These are phyloP conservation scores for Apostasia ramifera DNA, from an alignment of 106 monocot genomes.

Conservation along the genomic window DNA sequence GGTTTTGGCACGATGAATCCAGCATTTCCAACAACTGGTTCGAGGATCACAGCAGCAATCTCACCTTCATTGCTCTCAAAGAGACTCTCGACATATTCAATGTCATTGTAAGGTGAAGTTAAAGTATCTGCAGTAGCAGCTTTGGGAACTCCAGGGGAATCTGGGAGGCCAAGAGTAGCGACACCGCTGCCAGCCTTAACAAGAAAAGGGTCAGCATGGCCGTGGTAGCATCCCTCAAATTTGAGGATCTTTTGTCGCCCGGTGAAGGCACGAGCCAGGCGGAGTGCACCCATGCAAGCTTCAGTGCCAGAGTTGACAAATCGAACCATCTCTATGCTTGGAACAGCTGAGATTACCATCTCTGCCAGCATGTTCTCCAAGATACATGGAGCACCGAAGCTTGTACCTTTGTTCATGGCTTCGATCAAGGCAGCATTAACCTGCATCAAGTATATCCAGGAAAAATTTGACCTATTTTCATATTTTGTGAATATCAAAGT, in stretches of 20 bases:
- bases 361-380: constrained; percentile 71
- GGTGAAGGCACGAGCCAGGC: constrained; percentile 87
- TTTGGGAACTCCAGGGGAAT: constrained; percentile 87
- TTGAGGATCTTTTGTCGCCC: constrained; percentile 65
- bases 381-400: constrained; percentile 86
- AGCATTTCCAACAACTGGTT: constrained; percentile 91
- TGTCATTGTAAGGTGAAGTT: constrained; percentile 75
- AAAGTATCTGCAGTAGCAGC: constrained; percentile 65
- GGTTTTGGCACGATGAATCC: constrained; percentile 74
- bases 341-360: constrained; percentile 87
- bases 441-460: constrained; percentile 20
- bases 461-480: not conserved
- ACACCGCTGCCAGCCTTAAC: constrained; percentile 94
- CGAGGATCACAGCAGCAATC: constrained; percentile 82
- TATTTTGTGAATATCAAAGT: too few relatives aligned
- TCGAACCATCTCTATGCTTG: constrained; percentile 90
- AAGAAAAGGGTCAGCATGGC: constrained; percentile 83
- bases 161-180: constrained; percentile 91
- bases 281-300: constrained; percentile 93
- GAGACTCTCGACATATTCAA: constrained; percentile 42
- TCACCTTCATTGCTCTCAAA: constrained; percentile 63
- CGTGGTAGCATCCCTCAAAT: constrained; percentile 94
- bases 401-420: constrained; percentile 85
- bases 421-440: constrained; percentile 85
- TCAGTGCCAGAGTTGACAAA: constrained; percentile 97